Evolutionary conservation across 1,139 yeast species (phyloP).

Genomic region (Maudiozyma humilis): DNA sequence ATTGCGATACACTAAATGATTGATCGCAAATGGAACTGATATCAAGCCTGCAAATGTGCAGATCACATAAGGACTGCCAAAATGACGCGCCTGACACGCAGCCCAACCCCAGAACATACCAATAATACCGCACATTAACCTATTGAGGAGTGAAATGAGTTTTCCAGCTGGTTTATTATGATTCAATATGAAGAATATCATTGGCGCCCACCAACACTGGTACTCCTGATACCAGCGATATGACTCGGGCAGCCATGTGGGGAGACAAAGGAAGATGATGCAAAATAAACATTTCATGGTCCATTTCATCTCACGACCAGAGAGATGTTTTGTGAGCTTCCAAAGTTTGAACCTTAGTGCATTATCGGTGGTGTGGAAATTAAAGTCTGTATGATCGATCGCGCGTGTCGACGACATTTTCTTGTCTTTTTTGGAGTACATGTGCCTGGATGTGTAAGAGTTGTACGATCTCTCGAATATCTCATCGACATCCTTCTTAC

Average conservation of each 20-base stretch:
- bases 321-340: slow-evolving; percentile 31
- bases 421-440: slow-evolving; percentile 11
- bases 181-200: slow-evolving; percentile 34
- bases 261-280: slow-evolving; percentile 35
- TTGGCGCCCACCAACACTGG: slow-evolving; percentile 39
- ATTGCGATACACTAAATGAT: slow-evolving; percentile 31
- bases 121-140: slow-evolving; percentile 33
- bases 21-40: slow-evolving; percentile 31
- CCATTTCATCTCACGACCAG: slow-evolving; percentile 37
- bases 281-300: slow-evolving; percentile 36
- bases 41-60: slow-evolving; percentile 36
- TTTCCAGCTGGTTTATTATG: slow-evolving; percentile 41
- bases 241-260: slow-evolving; percentile 37
- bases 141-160: slow-evolving; percentile 32
- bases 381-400: slow-evolving; percentile 35
- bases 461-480: slow-evolving; percentile 39
- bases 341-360: slow-evolving; percentile 34
- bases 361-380: slow-evolving; percentile 33
- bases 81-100: slow-evolving; percentile 35
- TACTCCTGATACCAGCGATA: slow-evolving; percentile 37
- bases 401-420: slow-evolving; percentile 27
- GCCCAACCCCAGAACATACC: slow-evolving; percentile 44
- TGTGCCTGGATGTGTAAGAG: slow-evolving; percentile 35
- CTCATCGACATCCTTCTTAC: slow-evolving; percentile 41
- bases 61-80: slow-evolving; percentile 35